Percentiles rank a stretch among this genome's conserved stretches.
phyloP scores from a whole-genome alignment of 805 yeast species.

The Priceomyces melissophilus region DNA sequence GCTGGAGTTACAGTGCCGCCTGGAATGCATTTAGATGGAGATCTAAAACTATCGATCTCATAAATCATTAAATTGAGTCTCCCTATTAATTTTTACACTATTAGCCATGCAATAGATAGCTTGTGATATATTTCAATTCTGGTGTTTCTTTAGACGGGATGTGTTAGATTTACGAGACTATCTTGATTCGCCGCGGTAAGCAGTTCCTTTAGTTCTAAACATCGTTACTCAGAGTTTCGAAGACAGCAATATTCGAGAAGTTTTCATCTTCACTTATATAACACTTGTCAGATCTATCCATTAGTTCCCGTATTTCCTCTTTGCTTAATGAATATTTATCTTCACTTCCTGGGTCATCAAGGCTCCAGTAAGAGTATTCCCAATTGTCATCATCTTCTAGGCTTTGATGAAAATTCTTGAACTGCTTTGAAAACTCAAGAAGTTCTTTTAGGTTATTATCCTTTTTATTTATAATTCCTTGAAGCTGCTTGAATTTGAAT shows the following conservation, averaged over 20 bases:
- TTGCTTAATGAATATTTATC: conserved; percentile 15
- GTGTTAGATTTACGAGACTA: too few species aligned
- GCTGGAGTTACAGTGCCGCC: conserved; percentile 87
- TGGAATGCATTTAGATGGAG: conserved; percentile 71
- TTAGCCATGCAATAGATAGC: not conserved
- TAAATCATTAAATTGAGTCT: conserved; percentile 1
- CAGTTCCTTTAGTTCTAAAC: too few species aligned
- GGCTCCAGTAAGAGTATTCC: conserved; percentile 7
- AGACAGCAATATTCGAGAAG: conserved; percentile 29
- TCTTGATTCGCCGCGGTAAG: too few species aligned
- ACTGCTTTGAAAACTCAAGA: conserved; percentile 18
- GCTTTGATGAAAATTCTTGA: conserved; percentile 9
- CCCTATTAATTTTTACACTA: not conserved
- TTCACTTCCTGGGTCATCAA: not conserved
- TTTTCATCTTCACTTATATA: conserved; percentile 18
- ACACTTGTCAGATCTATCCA: conserved; percentile 32
- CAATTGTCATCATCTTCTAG: conserved; percentile 9
- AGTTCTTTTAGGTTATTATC: conserved; percentile 17
- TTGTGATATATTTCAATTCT: too few species aligned
- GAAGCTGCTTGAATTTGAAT: conserved; percentile 28
- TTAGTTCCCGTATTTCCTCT: conserved; percentile 41
- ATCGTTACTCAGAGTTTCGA: conserved; percentile 34
- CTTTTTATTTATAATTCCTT: conserved; percentile 18
- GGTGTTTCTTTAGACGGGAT: too few species aligned
- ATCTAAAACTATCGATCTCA: conserved; percentile 27